These are phyloP conservation scores for Aspergillus chevalieri DNA, from an alignment of 2,329 filamentous ascomycete genomes.

Conservation along the genomic window DNA sequence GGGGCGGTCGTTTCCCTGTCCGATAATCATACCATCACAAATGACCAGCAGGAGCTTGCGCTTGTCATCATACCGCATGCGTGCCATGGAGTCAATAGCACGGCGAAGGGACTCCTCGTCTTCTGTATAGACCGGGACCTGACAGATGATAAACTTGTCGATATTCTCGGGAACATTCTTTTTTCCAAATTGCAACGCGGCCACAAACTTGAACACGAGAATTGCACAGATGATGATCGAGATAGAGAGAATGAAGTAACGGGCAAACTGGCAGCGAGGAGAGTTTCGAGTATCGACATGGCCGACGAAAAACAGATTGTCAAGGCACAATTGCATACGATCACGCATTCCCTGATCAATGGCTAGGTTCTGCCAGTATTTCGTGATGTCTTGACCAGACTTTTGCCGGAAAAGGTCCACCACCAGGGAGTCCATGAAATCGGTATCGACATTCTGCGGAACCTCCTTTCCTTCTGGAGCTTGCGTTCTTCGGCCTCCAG, in stretches of 20 bases:
- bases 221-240: conserved; percentile 73
- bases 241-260: conserved; percentile 81
- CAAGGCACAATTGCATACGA: conserved; percentile 74
- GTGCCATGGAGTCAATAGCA: conserved; percentile 90
- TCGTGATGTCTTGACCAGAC: conserved; percentile 72
- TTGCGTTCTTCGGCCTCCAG: conserved; percentile 63
- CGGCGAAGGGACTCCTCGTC: conserved; percentile 95
- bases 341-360: conserved; percentile 52
- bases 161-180: conserved; percentile 93
- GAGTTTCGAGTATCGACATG: conserved; percentile 89
- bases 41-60: conserved; percentile 88
- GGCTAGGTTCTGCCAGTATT: conserved; percentile 69
- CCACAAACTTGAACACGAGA: conserved; percentile 93
- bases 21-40: conserved; percentile 99
- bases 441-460: conserved; percentile 48
- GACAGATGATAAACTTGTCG: conserved; percentile 97
- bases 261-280: conserved; percentile 73
- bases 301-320: conserved; percentile 92
- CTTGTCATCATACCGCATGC: conserved; percentile 97
- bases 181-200: conserved; percentile 84
- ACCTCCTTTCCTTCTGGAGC: conserved; percentile 49
- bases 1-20: conserved; percentile 92
- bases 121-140: conserved; percentile 96
- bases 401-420: conserved; percentile 69
- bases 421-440: conserved; percentile 77